phyloP scores from a whole-genome alignment of 495 filamentous ascomycete species.

The Neurospora terricola region DNA sequence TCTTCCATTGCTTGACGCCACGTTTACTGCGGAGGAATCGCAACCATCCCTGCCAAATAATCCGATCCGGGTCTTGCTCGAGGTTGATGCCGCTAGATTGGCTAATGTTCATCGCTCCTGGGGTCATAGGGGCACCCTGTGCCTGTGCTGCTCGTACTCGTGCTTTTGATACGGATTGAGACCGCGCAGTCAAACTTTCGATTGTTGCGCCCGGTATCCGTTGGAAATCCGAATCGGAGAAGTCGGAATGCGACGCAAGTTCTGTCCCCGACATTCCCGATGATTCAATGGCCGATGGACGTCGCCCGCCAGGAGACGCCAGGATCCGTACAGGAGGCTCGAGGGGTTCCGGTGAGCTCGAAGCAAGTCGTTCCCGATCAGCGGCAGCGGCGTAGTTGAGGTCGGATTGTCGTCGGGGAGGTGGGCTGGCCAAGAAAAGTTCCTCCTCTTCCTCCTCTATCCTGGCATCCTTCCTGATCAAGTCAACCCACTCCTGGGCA shows the following conservation, averaged over 20 bases:
- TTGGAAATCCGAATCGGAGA: slow-evolving; percentile 60
- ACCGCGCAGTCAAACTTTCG: slow-evolving; percentile 32
- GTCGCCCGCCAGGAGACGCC: slow-evolving; percentile 24
- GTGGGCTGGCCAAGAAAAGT: slow-evolving; percentile 57
- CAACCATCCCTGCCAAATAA: slow-evolving; percentile 87
- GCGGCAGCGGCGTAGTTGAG: background rate
- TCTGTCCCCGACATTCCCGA: slow-evolving; percentile 68
- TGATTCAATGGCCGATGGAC: slow-evolving; percentile 56
- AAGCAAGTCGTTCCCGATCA: slow-evolving; percentile 30
- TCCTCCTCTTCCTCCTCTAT: slow-evolving; percentile 81
- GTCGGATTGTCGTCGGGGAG: slow-evolving; percentile 29
- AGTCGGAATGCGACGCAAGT: slow-evolving; percentile 77
- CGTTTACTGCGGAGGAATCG: slow-evolving; percentile 75
- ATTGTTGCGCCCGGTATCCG: slow-evolving; percentile 32
- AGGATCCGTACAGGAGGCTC: slow-evolving; percentile 27
- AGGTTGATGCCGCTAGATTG: slow-evolving; percentile 44
- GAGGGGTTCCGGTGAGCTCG: slow-evolving; percentile 56
- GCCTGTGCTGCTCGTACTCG: background rate
- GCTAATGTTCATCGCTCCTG: slow-evolving; percentile 42
- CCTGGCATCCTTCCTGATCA: slow-evolving; percentile 68
- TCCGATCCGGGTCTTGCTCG: slow-evolving; percentile 52
- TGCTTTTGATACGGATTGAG: slow-evolving; percentile 13
- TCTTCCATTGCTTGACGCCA: slow-evolving; percentile 91
- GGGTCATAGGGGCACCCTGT: slow-evolving; percentile 7
- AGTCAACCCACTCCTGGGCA: slow-evolving; percentile 75